phyloP scores from a whole-genome alignment of 371 early-diverging fungal species.

The Mucor mucedo region DNA sequence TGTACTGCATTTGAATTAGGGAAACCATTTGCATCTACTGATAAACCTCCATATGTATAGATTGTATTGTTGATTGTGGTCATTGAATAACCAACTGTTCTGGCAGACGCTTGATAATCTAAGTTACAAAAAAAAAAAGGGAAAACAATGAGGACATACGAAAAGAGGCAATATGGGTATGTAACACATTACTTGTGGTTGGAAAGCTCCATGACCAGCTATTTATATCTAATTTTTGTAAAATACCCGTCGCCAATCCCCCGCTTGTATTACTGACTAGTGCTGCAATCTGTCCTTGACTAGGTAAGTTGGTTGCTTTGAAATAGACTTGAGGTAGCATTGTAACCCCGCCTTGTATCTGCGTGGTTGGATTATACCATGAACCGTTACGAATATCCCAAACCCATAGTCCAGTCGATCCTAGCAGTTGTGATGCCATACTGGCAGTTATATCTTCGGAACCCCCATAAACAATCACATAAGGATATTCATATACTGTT shows the following conservation, averaged over 20 bases:
- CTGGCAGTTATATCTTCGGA: conserved; percentile 29
- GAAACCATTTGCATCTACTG: conserved; percentile 42
- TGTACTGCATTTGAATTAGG: conserved; percentile 36
- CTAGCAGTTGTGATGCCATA: conserved; percentile 18
- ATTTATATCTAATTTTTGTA: conserved; percentile 52
- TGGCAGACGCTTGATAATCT: conserved; percentile 29
- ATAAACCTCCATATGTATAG: conserved; percentile 50
- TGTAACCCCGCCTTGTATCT: conserved; percentile 27
- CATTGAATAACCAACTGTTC: conserved; percentile 37
- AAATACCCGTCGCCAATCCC: conserved; percentile 32
- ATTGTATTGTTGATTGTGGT: conserved; percentile 43
- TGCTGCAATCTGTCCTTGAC: conserved; percentile 45
- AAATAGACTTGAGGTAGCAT: conserved; percentile 45
- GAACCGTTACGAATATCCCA: conserved; percentile 53
- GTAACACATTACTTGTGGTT: conserved; percentile 39
- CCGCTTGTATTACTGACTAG: conserved; percentile 45
- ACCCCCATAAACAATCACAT: conserved; percentile 53
- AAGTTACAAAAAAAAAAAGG: no score
- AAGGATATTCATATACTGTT: conserved; percentile 28
- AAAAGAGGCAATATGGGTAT: no score
- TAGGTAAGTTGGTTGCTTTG: conserved; percentile 38
- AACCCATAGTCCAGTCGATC: conserved; percentile 44
- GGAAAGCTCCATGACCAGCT: conserved; percentile 55
- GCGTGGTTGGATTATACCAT: conserved; percentile 45
- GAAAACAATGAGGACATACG: no score